Conservation (phyloP, 1,284 basidiomycete species). For the Tilletia walkeri region DNA sequence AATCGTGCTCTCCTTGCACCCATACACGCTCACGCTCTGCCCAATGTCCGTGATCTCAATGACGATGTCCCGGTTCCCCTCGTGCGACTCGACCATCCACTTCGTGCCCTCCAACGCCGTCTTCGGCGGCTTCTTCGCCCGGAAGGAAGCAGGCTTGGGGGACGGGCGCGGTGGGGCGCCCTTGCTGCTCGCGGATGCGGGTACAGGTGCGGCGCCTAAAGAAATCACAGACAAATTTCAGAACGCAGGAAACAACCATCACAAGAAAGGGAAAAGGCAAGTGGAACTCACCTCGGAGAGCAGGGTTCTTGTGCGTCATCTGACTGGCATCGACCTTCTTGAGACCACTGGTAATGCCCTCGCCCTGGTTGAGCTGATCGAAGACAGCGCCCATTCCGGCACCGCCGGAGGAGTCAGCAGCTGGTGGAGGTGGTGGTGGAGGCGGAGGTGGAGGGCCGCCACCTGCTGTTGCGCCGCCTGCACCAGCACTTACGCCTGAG, state of each 20-base stretch:
- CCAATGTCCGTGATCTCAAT: constrained; percentile 77
- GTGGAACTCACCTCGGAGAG: constrained; percentile 68
- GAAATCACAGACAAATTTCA: too few species aligned
- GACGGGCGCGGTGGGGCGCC: constrained; percentile 39
- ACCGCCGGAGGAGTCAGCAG: constrained; percentile 57
- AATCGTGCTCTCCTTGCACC: constrained; percentile 85
- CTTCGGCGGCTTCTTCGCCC: constrained; percentile 82
- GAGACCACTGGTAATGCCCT: constrained; percentile 81
- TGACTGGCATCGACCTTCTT: constrained; percentile 92
- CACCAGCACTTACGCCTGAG: constrained; percentile 22
- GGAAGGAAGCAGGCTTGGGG: constrained; percentile 39
- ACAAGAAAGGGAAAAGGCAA: neutral
- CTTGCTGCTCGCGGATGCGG: constrained; percentile 24
- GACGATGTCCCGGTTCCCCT: constrained; percentile 72
- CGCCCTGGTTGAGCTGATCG: constrained; percentile 84
- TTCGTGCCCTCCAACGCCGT: constrained; percentile 87
- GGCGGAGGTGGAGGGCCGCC: constrained; percentile 62
- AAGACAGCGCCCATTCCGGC: constrained; percentile 82
- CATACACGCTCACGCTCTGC: constrained; percentile 85
- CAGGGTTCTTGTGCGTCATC: constrained; percentile 99
- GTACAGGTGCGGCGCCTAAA: too few species aligned
- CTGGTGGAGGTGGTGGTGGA: constrained; percentile 58
- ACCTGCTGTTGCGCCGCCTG: neutral
- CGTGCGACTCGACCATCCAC: constrained; percentile 95
- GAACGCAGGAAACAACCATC: too few species aligned